Evolutionary conservation across 1,284 basidiomycete genomes (phyloP).

Genomic region (Tilletia horrida): DNA sequence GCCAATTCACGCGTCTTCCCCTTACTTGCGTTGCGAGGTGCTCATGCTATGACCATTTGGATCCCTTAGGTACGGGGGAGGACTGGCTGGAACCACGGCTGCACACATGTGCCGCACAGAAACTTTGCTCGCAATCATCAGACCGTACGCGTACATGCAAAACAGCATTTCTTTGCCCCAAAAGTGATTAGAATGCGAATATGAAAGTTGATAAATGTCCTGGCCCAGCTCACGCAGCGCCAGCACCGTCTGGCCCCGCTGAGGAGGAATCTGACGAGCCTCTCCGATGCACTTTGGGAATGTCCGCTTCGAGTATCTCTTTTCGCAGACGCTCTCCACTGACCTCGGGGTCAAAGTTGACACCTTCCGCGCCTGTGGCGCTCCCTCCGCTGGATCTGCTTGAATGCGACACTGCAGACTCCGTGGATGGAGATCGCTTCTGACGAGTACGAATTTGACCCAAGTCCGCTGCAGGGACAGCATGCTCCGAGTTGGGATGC

Average conservation of each 20-base stretch:
- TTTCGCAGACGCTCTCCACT: slow-evolving; percentile 40
- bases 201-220: no score
- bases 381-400: slow-evolving; percentile 8
- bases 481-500: neutral
- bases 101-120: no score
- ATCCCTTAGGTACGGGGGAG: no score
- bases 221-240: neutral
- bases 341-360: slow-evolving; percentile 18
- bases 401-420: neutral
- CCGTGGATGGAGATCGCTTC: slow-evolving; percentile 11
- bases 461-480: neutral
- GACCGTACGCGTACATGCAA: no score
- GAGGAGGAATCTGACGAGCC: no score
- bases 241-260: no score
- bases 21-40: neutral
- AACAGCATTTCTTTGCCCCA: no score
- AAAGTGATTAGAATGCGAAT: no score
- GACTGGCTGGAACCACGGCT: no score
- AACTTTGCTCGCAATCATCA: no score
- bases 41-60: no score
- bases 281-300: slow-evolving; percentile 8
- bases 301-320: slow-evolving; percentile 32
- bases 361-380: slow-evolving; percentile 3
- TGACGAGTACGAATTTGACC: neutral
- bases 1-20: neutral